Evolutionary conservation across 139 green algal genomes (phyloP).

Genomic region (Chlamydomonas incerta): DNA sequence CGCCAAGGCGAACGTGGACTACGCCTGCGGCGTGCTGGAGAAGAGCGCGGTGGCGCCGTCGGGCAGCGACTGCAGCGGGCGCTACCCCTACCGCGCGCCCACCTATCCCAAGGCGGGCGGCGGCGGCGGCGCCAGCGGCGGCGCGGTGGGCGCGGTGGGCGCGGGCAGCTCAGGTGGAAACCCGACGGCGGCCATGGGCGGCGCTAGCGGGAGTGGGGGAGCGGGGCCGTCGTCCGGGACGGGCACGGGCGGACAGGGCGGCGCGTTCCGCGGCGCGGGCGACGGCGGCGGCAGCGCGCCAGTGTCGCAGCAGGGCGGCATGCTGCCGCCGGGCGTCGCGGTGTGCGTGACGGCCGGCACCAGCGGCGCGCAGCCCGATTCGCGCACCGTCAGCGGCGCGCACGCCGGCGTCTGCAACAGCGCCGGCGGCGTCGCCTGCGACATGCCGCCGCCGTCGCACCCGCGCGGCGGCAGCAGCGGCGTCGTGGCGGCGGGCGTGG

Average conservation of each 20-base stretch:
- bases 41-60: conserved; percentile 11
- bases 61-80: conserved; percentile 20
- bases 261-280: too few species aligned
- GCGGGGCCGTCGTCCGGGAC: background rate
- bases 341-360: too few species aligned
- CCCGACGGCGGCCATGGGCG: background rate
- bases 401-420: background rate
- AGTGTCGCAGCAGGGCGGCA: too few species aligned
- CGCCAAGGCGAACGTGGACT: conserved; percentile 36
- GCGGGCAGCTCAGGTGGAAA: conserved; percentile 11
- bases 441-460: too few species aligned
- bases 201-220: background rate
- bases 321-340: too few species aligned
- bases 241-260: too few species aligned
- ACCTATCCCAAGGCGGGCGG: background rate
- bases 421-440: too few species aligned
- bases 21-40: conserved; percentile 47
- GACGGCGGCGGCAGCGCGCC: background rate
- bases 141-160: background rate
- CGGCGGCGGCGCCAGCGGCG: background rate
- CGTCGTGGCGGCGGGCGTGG: too few species aligned
- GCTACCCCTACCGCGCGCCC: conserved; percentile 26
- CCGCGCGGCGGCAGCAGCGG: too few species aligned
- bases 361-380: background rate
- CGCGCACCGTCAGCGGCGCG: background rate